Conservation (phyloP, 257 asterid species). For the Voacanga thouarsii region DNA sequence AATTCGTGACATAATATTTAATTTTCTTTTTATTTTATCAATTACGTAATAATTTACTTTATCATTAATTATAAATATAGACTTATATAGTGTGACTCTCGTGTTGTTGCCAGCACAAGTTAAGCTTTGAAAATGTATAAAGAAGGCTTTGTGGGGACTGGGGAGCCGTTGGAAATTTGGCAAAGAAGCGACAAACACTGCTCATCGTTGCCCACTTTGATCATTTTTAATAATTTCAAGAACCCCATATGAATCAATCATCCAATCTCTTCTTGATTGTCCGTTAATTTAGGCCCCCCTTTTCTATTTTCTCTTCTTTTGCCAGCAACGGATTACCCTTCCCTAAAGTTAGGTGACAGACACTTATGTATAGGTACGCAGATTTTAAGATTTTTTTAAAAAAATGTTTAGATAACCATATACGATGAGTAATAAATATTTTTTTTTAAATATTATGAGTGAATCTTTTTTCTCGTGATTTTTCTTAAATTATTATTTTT, state of each 20-base stretch:
- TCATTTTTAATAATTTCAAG: background rate
- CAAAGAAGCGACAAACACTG: slow-evolving; percentile 11
- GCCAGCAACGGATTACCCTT: background rate
- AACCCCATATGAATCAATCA: background rate
- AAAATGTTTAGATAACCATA: too few relatives aligned
- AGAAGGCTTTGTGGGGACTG: slow-evolving; percentile 4
- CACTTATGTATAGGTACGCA: too few relatives aligned
- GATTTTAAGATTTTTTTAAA: too few relatives aligned
- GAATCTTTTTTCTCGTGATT: too few relatives aligned
- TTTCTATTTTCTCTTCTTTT: background rate
- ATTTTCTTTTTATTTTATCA: too few relatives aligned
- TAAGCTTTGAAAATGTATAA: background rate
- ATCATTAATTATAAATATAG: too few relatives aligned
- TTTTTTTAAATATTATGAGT: too few relatives aligned
- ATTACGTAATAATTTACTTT: too few relatives aligned
- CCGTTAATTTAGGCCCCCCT: slow-evolving; percentile 12
- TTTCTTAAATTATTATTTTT: too few relatives aligned
- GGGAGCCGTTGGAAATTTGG: slow-evolving; percentile 5
- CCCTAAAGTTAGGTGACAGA: too few relatives aligned
- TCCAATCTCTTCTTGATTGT: background rate
- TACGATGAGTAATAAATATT: too few relatives aligned
- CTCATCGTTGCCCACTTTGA: background rate
- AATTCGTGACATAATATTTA: too few relatives aligned
- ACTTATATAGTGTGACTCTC: background rate
- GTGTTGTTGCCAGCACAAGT: background rate